Conservation (phyloP, 257 asterid species). For the Vinca minor region DNA sequence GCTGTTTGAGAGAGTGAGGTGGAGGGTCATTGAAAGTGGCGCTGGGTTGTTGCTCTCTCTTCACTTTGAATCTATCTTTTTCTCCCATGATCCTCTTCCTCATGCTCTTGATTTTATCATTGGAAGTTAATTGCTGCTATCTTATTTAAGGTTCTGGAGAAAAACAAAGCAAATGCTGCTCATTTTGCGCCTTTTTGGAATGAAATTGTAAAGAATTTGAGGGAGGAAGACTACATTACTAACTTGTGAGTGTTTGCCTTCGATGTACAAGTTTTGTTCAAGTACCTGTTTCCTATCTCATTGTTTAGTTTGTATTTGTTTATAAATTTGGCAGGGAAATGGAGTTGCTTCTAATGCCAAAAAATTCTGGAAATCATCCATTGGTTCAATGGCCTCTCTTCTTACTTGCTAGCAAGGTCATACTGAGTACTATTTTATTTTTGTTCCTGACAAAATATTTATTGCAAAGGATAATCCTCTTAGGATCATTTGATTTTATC, state of each 20-base stretch:
- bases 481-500: not conserved
- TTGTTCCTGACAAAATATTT: too few relatives aligned
- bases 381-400: slow-evolving; percentile 98
- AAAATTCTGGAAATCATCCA: slow-evolving; percentile 52
- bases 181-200: slow-evolving; percentile 97
- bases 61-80: too few relatives aligned
- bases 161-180: slow-evolving; percentile 68
- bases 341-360: slow-evolving; percentile 93
- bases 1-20: not conserved
- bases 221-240: slow-evolving; percentile 87
- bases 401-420: slow-evolving; percentile 92
- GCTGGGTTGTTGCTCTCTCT: not conserved
- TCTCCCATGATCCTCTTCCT: too few relatives aligned
- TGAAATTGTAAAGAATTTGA: slow-evolving; percentile 72
- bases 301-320: slow-evolving; percentile 12
- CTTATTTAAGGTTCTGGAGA: slow-evolving; percentile 47
- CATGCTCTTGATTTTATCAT: slow-evolving; percentile 8
- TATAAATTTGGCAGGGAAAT: slow-evolving; percentile 47
- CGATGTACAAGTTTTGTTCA: not conserved
- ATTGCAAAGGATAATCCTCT: too few relatives aligned
- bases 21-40: not conserved
- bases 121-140: slow-evolving; percentile 16
- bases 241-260: slow-evolving; percentile 50
- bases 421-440: not conserved
- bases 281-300: slow-evolving; percentile 10